phyloP scores from a whole-genome alignment of 1,139 yeast genomes.

The Debaryomyces nepalensis region DNA sequence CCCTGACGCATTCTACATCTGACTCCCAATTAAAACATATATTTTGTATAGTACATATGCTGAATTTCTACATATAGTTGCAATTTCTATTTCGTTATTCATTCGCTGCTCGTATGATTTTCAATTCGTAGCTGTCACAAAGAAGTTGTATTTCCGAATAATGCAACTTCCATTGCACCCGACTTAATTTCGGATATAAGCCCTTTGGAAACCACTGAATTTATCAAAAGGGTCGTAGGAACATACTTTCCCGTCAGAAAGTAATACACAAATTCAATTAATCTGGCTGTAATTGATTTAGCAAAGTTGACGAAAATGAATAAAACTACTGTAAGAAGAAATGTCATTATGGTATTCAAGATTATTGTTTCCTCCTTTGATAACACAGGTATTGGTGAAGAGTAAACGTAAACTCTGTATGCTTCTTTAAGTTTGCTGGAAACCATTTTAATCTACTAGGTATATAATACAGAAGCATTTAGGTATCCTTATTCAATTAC shows the following conservation, averaged over 20 bases:
- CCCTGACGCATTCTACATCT: background rate
- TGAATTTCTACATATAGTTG: background rate
- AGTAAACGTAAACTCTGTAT: conserved; percentile 32
- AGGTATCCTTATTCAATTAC: too few species aligned
- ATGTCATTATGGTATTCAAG: conserved; percentile 25
- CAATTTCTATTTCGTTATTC: too few species aligned
- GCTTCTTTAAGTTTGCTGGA: conserved; percentile 18
- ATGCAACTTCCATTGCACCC: background rate
- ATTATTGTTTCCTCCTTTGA: conserved; percentile 27
- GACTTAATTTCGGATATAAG: conserved; percentile 2
- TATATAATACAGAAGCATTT: background rate
- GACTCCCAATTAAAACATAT: background rate
- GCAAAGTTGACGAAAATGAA: conserved; percentile 25
- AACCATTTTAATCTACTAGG: background rate
- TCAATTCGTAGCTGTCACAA: too few species aligned
- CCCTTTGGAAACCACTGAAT: conserved; percentile 1
- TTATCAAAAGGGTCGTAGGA: conserved; percentile 13
- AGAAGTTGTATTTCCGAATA: background rate
- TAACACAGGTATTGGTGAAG: conserved; percentile 35
- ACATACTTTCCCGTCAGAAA: conserved; percentile 27
- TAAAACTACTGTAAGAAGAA: conserved; percentile 20
- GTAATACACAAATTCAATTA: conserved; percentile 23
- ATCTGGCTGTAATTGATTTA: conserved; percentile 21
- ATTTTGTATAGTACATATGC: conserved; percentile 2
- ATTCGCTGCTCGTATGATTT: too few species aligned